Percentiles rank a stretch among this genome's conserved stretches.
phyloP scores from a whole-genome alignment of 306 rosid species.

The Begonia loranthoides region DNA sequence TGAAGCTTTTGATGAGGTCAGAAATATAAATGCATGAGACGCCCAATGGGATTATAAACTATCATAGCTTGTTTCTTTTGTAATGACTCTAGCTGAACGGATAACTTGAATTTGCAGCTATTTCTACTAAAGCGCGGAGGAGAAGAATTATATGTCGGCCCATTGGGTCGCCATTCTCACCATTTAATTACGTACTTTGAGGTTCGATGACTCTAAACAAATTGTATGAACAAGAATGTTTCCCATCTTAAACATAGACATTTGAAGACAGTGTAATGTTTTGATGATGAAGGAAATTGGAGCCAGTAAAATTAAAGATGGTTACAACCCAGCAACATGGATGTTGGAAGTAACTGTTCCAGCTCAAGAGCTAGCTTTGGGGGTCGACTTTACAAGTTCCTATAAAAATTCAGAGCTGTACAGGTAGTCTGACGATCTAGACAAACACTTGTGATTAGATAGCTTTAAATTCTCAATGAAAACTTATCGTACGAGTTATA shows the following conservation, averaged over 20 bases:
- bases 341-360: slow-evolving; percentile 36
- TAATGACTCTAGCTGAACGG: not conserved
- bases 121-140: slow-evolving; percentile 36
- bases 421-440: slow-evolving; percentile 14
- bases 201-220: slow-evolving; percentile 11
- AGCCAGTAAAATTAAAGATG: slow-evolving; percentile 20
- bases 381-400: slow-evolving; percentile 19
- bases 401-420: slow-evolving; percentile 28
- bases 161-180: slow-evolving; percentile 31
- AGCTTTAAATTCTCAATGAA: not conserved
- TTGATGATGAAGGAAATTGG: slow-evolving; percentile 21
- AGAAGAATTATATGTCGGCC: slow-evolving; percentile 34
- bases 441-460: not conserved
- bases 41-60: not conserved
- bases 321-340: slow-evolving; percentile 42
- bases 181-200: slow-evolving; percentile 27
- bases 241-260: not conserved
- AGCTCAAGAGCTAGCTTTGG: slow-evolving; percentile 27
- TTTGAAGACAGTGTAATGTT: not conserved
- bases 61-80: not conserved
- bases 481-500: not conserved
- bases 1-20: slow-evolving; percentile 44
- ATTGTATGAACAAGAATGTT: not conserved
- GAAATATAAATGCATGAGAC: not conserved
- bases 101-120: slow-evolving; percentile 17